Evolutionary conservation across 1,284 basidiomycete genomes (phyloP).

Genomic region (Salmacisia buchloeana): DNA sequence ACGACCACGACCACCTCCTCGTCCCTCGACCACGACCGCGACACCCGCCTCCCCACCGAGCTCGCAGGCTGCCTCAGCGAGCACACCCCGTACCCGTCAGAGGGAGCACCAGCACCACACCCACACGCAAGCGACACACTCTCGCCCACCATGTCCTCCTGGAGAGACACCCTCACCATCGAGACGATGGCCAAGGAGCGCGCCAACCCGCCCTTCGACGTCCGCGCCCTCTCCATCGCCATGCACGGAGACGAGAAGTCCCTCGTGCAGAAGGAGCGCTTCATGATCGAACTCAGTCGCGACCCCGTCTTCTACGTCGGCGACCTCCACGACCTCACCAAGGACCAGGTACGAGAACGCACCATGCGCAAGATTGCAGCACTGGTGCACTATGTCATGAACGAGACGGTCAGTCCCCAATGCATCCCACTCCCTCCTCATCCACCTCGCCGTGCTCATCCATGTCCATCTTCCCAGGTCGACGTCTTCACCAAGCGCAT

Average conservation of each 20-base stretch:
- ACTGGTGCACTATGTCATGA: constrained; percentile 45
- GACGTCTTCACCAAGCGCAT: constrained; percentile 56
- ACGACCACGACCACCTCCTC: no score
- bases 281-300: constrained; percentile 56
- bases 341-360: constrained; percentile 55
- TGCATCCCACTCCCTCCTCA: constrained; percentile 22
- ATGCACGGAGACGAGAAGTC: constrained; percentile 50
- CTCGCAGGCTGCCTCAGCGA: no score
- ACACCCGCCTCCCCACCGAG: no score
- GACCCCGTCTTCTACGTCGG: constrained; percentile 57
- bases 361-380: constrained; percentile 34
- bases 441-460: constrained; percentile 53
- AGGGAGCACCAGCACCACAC: neutral
- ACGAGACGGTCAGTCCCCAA: constrained; percentile 38
- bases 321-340: constrained; percentile 59
- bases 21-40: no score
- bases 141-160: constrained; percentile 22
- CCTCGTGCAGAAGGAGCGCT: constrained; percentile 46
- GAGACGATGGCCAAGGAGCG: constrained; percentile 53
- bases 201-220: constrained; percentile 55
- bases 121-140: neutral
- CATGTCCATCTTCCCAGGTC: no score
- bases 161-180: constrained; percentile 37
- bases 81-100: no score
- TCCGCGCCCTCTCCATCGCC: constrained; percentile 53